Evolutionary conservation across 768 basidiomycete genomes (phyloP), one percentile per base, ranked within the genome.

Genomic region (Trametes villosa): DNA sequence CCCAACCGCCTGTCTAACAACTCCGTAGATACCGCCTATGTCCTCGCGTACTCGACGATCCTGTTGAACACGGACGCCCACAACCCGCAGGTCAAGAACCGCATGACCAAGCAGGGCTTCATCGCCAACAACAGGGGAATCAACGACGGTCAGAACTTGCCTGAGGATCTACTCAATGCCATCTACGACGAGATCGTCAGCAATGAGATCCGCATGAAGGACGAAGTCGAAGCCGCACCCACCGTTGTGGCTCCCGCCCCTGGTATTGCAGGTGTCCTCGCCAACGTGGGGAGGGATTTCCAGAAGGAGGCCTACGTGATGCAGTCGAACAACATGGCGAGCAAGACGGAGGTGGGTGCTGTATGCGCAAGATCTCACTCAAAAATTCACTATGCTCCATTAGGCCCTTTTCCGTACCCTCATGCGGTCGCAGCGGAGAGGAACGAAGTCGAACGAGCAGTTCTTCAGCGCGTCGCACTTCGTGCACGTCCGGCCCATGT

Each of bases 161-260:
- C 94, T 0, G 94, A 97, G 68, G 92, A 96, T 22, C 78, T 91
- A 40, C 73, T 98, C 42, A 80, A 78, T 5, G 77, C 75, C 22
- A 91, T 98, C 63, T 99, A 84, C 71, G 94, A 98, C 67, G 93
- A 98, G 42, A 98, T 99, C 65, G 84, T 86, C 57, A 79, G 73
- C 42, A 95, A 97, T 67, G 97, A 99, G 74, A 98, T 99, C 67
- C 84, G 92, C 69, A 98, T 99, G 97, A 98, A 98, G 76, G 97
- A 98, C 68, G 96, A 99, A 77, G 78, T 94, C 26, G 95, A 96
- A 67, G 79, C 83, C 29, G 77, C 77, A 8, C 68, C 84, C 24
- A 72, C 77, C 9, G 68, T 78, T 4, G 68, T 77, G 4, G 61
- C 80, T 4, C 69, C 76, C 7, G 84, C 84, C 3, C 85, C 92